Evolutionary conservation across 2,329 filamentous ascomycete genomes (phyloP), one percentile per base, ranked within the genome.

Genomic region (Beauveria sp.): DNA sequence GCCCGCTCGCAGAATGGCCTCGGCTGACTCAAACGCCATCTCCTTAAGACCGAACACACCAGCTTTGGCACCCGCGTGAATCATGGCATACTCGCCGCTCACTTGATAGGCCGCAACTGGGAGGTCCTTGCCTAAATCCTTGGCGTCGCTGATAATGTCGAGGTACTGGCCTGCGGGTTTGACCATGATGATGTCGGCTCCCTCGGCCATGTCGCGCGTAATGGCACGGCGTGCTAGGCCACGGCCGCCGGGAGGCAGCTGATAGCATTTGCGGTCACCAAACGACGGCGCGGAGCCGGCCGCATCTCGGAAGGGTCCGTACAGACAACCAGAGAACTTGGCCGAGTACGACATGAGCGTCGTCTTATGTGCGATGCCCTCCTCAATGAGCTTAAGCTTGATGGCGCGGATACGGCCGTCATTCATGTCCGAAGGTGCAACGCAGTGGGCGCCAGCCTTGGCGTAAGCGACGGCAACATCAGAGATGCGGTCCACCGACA

Each of bases 391-490:
- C 80, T 97, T 97, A 59, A 97, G 84, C 81, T 99, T 99, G 75
- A 99, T 99, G 64, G 92, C 93, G 62, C 93, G 90, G 70, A 99
- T 96, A 66, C 94, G 89, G 30, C 94, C 94, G 73, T 99, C 94
- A 73, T 97, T 99, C 94, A 99, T 99, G 74, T 99, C 94, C 1
- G 91, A 96, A 2, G 94, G 94, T 0, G 94, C 94, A 30, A 99
- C 92, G 73, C 93, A 97, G 76, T 99, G 94, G 0, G 93, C 94
- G 61, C 94, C 94, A 18, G 94, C 94, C 70, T 88, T 83, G n/a
- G 94, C 94, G 72, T 99, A 99, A 40, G 93, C 91, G 65, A 97
- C 82, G n/a, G 94, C 93, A n/a, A 97, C 93, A 72, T 97, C 92
- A 3, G 90, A 93, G 68, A 99, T 92, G 64, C 94, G 88, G 71